phyloP scores from a whole-genome alignment of 768 basidiomycete species.

The Lactifluus echinatus region DNA sequence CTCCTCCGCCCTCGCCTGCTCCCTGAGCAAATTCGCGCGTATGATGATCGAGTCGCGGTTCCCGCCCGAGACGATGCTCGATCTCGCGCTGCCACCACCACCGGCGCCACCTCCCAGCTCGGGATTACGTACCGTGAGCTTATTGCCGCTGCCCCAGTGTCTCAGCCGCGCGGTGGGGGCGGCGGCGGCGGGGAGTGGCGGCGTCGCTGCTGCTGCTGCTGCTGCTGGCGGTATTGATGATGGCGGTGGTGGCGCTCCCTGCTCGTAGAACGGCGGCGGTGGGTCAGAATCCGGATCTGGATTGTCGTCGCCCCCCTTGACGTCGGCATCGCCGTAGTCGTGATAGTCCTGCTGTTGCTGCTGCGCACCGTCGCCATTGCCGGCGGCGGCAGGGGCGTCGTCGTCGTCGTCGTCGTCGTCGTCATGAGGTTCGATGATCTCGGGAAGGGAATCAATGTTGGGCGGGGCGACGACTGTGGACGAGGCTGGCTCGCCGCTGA shows the following conservation, averaged over 20 bases:
- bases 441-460: slow-evolving; percentile 16
- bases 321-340: too few relatives aligned
- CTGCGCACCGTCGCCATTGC: too few relatives aligned
- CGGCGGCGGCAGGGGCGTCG: too few relatives aligned
- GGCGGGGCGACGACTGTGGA: slow-evolving; percentile 10
- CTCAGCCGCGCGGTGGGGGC: slow-evolving; percentile 1
- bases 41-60: slow-evolving; percentile 22
- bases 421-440: slow-evolving; percentile 15
- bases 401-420: too few relatives aligned
- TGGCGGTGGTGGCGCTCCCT: not conserved
- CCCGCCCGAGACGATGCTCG: slow-evolving; percentile 26
- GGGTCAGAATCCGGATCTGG: slow-evolving; percentile 4
- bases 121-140: slow-evolving; percentile 9
- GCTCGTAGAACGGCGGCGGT: slow-evolving; percentile 14
- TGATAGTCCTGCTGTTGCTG: too few relatives aligned
- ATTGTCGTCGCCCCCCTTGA: not conserved
- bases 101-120: slow-evolving; percentile 6
- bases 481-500: not conserved
- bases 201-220: too few relatives aligned
- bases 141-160: slow-evolving; percentile 10
- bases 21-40: slow-evolving; percentile 26
- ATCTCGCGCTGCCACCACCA: slow-evolving; percentile 12
- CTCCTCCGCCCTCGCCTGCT: slow-evolving; percentile 25
- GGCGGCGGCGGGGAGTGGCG: not conserved
- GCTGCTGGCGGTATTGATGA: too few relatives aligned